phyloP scores from a whole-genome alignment of 345 rosid species.

The Angophora floribunda region DNA sequence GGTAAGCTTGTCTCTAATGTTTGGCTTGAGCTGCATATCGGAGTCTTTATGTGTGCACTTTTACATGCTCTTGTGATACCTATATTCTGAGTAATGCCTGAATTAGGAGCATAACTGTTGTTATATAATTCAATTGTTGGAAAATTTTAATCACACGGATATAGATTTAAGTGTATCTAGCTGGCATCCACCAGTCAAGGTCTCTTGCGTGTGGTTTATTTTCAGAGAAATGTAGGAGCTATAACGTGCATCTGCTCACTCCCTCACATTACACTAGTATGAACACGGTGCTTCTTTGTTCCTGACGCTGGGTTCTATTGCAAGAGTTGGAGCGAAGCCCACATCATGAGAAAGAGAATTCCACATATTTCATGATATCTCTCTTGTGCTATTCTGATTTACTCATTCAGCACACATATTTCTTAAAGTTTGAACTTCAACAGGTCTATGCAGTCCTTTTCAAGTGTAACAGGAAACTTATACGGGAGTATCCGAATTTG shows the following conservation, averaged over 20 bases:
- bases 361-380: background rate
- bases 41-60: background rate
- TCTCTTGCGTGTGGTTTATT: background rate
- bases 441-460: constrained; percentile 45
- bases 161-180: background rate
- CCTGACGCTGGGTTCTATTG: background rate
- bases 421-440: background rate
- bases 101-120: background rate
- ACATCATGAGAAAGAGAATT: background rate
- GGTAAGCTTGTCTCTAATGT: background rate
- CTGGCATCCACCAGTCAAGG: background rate
- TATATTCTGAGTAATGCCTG: background rate
- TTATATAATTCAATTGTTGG: background rate
- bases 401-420: background rate
- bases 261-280: background rate
- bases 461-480: constrained; percentile 40
- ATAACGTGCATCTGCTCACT: background rate
- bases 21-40: background rate
- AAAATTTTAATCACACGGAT: background rate
- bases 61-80: background rate
- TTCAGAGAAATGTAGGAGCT: background rate
- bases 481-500: constrained; percentile 32
- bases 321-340: background rate
- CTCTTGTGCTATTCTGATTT: background rate
- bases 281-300: background rate